Percentiles rank a stretch among this genome's conserved stretches.
Evolutionary conservation across 2,329 filamentous ascomycete species (phyloP).

Genomic region (Epichloe amarillans): DNA sequence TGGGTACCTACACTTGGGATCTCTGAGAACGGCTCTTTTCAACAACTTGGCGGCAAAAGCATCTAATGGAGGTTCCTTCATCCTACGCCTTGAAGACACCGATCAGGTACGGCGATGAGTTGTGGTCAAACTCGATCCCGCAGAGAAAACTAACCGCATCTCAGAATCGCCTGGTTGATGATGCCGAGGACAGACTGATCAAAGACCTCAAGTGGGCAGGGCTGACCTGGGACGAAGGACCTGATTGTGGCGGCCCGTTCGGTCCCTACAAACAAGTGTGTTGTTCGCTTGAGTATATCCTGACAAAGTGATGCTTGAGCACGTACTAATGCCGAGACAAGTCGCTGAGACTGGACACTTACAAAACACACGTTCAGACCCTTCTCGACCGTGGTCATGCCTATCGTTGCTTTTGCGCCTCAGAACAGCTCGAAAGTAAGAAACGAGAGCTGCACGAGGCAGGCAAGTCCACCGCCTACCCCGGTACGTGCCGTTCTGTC

Average conservation of each 20-base stretch:
- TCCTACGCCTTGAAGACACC: slow-evolving; percentile 88
- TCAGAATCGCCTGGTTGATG: slow-evolving; percentile 66
- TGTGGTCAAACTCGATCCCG: neutral
- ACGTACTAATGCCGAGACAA: slow-evolving; percentile 29
- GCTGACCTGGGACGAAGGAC: slow-evolving; percentile 88
- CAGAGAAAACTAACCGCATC: neutral
- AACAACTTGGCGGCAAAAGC: slow-evolving; percentile 84
- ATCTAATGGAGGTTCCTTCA: slow-evolving; percentile 70
- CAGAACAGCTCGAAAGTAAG: slow-evolving; percentile 54
- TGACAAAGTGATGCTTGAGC: neutral
- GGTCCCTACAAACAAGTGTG: slow-evolving; percentile 75
- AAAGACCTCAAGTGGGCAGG: slow-evolving; percentile 81
- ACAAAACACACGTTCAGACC: slow-evolving; percentile 54
- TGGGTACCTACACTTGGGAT: slow-evolving; percentile 84
- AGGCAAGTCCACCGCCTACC: slow-evolving; percentile 32
- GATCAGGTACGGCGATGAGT: slow-evolving; percentile 57
- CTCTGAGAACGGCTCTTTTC: slow-evolving; percentile 83
- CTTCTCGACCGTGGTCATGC: slow-evolving; percentile 61
- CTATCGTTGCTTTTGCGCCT: slow-evolving; percentile 86
- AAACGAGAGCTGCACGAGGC: slow-evolving; percentile 47
- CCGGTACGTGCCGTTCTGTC: slow-evolving; percentile 58
- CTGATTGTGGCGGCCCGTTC: slow-evolving; percentile 64
- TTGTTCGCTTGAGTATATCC: neutral
- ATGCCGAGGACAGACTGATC: slow-evolving; percentile 65
- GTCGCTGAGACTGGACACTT: slow-evolving; percentile 67